Evolutionary conservation across 768 basidiomycete genomes (phyloP).

Genomic region (Tephrocybe rancida): DNA sequence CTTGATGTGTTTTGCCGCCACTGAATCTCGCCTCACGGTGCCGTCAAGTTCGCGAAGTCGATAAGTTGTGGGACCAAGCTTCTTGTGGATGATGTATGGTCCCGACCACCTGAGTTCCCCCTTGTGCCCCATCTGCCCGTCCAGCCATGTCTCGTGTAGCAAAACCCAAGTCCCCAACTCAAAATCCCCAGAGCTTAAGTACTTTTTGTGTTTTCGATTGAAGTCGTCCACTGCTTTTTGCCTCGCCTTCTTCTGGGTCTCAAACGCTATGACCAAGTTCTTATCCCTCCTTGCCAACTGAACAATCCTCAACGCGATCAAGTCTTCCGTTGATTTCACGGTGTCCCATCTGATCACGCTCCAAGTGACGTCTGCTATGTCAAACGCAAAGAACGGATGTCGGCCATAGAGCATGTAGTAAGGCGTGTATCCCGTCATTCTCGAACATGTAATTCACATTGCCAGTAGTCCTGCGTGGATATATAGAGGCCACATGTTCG

Average conservation of each 20-base stretch:
- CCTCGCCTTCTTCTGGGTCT: constrained; percentile 8
- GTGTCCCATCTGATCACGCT: constrained; percentile 24
- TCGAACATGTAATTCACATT: constrained; percentile 21
- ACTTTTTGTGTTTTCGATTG: constrained; percentile 13
- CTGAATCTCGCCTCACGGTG: neutral
- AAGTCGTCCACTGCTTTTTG: constrained; percentile 23
- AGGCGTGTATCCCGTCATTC: constrained; percentile 28
- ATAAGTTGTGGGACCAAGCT: neutral
- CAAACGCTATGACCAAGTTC: constrained; percentile 13
- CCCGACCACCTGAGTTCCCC: neutral
- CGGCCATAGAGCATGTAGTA: constrained; percentile 29
- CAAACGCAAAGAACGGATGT: constrained; percentile 24
- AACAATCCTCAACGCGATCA: constrained; percentile 21
- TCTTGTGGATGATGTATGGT: neutral
- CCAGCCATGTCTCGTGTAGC: constrained; percentile 29
- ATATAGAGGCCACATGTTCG: constrained; percentile 26
- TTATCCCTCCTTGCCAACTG: constrained; percentile 23
- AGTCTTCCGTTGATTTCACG: constrained; percentile 20
- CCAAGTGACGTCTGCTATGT: constrained; percentile 29
- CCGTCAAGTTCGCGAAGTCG: neutral
- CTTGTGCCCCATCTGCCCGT: constrained; percentile 26
- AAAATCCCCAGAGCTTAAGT: constrained; percentile 20
- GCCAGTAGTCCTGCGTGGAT: constrained; percentile 27
- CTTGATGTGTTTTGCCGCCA: neutral
- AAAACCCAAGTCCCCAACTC: constrained; percentile 30